phyloP scores from a whole-genome alignment of 2,329 filamentous ascomycete species.

The Fusarium sp. region DNA sequence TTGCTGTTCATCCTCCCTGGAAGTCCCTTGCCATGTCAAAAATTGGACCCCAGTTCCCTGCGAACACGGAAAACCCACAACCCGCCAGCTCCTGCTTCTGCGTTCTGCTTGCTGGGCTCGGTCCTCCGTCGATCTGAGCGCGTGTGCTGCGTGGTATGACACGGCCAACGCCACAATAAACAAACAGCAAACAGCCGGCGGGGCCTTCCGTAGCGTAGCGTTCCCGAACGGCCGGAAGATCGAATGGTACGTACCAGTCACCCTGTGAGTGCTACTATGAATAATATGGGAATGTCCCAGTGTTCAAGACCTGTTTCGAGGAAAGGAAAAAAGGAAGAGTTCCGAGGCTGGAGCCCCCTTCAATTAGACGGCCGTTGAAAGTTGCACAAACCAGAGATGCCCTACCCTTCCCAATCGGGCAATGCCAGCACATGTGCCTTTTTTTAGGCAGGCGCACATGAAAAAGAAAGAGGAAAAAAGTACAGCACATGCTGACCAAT shows the following conservation, averaged over 20 bases:
- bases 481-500: conserved; percentile 34
- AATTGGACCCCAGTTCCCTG: neutral
- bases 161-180: conserved; percentile 10
- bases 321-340: neutral
- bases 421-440: neutral
- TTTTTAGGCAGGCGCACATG: neutral
- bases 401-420: conserved; percentile 6
- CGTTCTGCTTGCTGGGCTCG: too few relatives aligned
- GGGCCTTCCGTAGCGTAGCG: conserved; percentile 6
- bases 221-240: conserved; percentile 2
- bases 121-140: conserved; percentile 8
- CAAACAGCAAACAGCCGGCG: conserved; percentile 11
- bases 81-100: neutral
- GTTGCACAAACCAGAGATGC: neutral
- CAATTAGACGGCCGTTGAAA: neutral
- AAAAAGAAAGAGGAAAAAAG: neutral
- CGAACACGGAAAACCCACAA: neutral
- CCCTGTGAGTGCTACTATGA: too few relatives aligned
- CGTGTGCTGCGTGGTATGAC: conserved; percentile 14
- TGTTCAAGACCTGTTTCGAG: too few relatives aligned
- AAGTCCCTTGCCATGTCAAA: neutral
- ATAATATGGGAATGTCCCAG: too few relatives aligned
- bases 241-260: too few relatives aligned
- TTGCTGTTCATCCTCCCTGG: conserved; percentile 1
- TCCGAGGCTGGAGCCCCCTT: conserved; percentile 2